Evolutionary conservation across 805 yeast genomes (phyloP).

Genomic region (Wickerhamiella dianesei): DNA sequence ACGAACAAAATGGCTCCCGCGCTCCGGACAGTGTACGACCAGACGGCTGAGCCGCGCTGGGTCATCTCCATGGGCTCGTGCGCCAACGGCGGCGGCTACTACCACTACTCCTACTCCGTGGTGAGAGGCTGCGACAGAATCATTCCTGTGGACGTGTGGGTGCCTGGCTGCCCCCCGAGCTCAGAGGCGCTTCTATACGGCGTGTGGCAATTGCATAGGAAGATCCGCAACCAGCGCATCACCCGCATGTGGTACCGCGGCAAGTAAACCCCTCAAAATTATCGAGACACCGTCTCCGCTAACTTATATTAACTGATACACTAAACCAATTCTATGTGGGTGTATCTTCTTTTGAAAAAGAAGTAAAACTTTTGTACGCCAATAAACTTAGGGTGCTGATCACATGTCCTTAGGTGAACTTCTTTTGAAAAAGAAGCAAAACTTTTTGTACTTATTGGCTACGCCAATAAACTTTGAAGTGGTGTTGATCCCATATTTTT

Average conservation of each 20-base stretch:
- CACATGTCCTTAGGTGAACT: too few relatives aligned
- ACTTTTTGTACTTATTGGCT: too few relatives aligned
- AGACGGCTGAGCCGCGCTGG: conserved; percentile 92
- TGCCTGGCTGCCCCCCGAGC: conserved; percentile 89
- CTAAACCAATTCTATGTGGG: too few relatives aligned
- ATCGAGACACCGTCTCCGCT: neutral
- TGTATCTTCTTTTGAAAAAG: too few relatives aligned
- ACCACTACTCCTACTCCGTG: conserved; percentile 78
- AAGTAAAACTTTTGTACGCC: too few relatives aligned
- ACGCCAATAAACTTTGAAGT: too few relatives aligned
- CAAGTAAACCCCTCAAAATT: conserved; percentile 15
- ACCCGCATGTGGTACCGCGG: conserved; percentile 79
- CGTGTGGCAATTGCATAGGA: conserved; percentile 75
- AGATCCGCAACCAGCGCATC: conserved; percentile 69
- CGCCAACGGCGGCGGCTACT: conserved; percentile 89
- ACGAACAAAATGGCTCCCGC: conserved; percentile 93
- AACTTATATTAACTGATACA: neutral
- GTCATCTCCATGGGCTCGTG: conserved; percentile 90
- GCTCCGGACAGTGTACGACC: conserved; percentile 81
- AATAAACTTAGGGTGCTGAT: too few relatives aligned
- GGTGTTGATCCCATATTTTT: too few relatives aligned
- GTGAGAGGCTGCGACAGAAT: conserved; percentile 84
- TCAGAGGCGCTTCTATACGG: conserved; percentile 87
- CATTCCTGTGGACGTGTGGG: conserved; percentile 80
- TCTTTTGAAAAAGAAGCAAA: too few relatives aligned